A percentile compares a stretch with the other conserved stretches of the same genome.
Evolutionary conservation across 1,284 basidiomycete species (phyloP).

Genomic region (Moesziomyces antarcticus): DNA sequence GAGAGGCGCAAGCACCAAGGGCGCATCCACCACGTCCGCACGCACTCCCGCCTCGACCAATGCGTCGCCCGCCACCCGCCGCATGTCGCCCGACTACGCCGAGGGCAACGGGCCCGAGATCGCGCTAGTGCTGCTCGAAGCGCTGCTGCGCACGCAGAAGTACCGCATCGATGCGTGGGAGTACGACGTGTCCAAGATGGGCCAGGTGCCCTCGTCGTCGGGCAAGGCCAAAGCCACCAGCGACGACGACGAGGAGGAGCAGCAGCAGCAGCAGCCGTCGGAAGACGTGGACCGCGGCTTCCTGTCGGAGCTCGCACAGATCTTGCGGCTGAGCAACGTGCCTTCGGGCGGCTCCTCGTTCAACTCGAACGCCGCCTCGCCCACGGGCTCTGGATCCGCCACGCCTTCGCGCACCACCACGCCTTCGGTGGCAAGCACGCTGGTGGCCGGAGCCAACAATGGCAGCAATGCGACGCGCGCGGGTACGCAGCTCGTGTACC

Average conservation of each 20-base stretch:
- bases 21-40: constrained; percentile 4
- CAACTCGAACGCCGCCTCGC: constrained; percentile 36
- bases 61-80: constrained; percentile 28
- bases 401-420: constrained; percentile 33
- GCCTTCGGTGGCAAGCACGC: constrained; percentile 21
- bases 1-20: constrained; percentile 35
- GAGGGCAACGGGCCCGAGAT: constrained; percentile 81
- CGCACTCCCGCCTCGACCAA: constrained; percentile 2
- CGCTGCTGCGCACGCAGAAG: constrained; percentile 82
- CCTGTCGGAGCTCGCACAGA: constrained; percentile 50
- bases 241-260: constrained; percentile 19
- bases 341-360: constrained; percentile 21
- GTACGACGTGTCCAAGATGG: constrained; percentile 54
- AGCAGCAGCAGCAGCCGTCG: neutral
- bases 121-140: constrained; percentile 87
- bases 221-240: constrained; percentile 24
- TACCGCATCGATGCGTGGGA: constrained; percentile 74
- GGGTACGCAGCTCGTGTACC: constrained; percentile 89
- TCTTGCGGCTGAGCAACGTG: constrained; percentile 43
- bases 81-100: constrained; percentile 53
- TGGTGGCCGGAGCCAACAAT: constrained; percentile 38
- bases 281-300: constrained; percentile 37
- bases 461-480: constrained; percentile 29
- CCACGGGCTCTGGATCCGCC: constrained; percentile 40
- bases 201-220: constrained; percentile 8